Base-by-base conservation (phyloP, 495 filamentous ascomycete species). In the Tuber melanosporum region DNA sequence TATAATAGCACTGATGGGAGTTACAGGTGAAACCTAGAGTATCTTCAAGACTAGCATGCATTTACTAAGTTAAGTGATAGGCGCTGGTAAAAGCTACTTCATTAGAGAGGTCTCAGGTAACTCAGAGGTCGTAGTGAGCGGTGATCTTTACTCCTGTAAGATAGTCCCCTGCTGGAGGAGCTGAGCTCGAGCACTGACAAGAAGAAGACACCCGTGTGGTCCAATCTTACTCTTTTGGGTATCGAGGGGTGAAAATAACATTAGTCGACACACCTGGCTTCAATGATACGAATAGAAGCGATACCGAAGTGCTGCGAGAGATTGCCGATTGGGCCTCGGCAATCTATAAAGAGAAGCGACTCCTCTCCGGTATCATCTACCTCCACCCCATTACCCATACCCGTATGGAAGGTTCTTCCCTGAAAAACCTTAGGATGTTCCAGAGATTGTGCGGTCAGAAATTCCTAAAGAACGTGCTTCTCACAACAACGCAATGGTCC, bases 201-300 rank as follows among this genome's bases (percentile, higher is more conserved):
- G 8, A 3, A 32, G 26, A 72, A 83, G 82, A 80, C 69, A 84
- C 83, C 3, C 62, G 69, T 39, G 43, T 79, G 19, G 41, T 81
- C 20, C 52, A 70, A 0, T 39, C 75, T 19, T 78, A 82, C 8
- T 39, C 20, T 1, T 81, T 76, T 66, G 71, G 45, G 0, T 57
- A 79, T 15, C 72, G 75, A 20, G 82, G 78, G 36, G 72, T 75
- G 9, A 71, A 41, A 1, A 73, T 86, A 36, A 81, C 79, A 39
- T 79, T 89, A 5, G 82, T 88, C 52, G 87, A 88, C 76, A 88
- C 87, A 0, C 87, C 87, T 8, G 87, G 87, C 22, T 88, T 88
- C 66, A 82, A 88, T 76, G 87, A 88, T 79, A 86, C 86, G 3
- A 77, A 77, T 12, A 79, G 84, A 1, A 83, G 79, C 9, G 87